Percentiles rank a stretch among this genome's conserved stretches.
Conservation (phyloP, 805 yeast genomes). For the Babjeviella inositovora region DNA sequence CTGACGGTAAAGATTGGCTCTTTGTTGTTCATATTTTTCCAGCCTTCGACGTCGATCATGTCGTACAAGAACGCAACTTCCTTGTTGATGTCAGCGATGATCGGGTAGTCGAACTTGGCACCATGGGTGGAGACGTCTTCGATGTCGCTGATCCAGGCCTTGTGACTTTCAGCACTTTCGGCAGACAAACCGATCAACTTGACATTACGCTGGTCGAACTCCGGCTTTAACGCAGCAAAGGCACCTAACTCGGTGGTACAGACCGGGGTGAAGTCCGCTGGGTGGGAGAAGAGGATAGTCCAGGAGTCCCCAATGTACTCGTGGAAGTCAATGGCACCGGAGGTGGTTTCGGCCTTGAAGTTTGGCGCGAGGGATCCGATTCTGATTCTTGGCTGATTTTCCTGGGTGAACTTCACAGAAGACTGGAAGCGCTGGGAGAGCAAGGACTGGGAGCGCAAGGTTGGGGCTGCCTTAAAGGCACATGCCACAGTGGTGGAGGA, state of each 20-base stretch:
- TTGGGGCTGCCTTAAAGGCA: no score
- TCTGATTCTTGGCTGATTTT: constrained; percentile 48
- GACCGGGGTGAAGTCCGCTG: constrained; percentile 94
- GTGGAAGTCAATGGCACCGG: constrained; percentile 77
- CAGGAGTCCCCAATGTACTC: constrained; percentile 75
- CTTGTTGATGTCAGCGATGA: constrained; percentile 76
- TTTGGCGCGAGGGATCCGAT: constrained; percentile 82
- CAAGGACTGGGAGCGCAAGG: no score
- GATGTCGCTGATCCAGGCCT: constrained; percentile 81
- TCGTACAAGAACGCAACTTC: constrained; percentile 75
- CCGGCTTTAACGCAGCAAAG: constrained; percentile 78
- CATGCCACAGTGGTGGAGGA: no score
- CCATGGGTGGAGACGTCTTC: constrained; percentile 65
- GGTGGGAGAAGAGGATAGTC: constrained; percentile 85
- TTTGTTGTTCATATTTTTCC: constrained; percentile 52
- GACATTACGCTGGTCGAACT: constrained; percentile 70
- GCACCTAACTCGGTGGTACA: constrained; percentile 96
- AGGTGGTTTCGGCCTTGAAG: constrained; percentile 69
- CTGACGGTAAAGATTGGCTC: constrained; percentile 81
- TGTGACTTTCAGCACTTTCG: constrained; percentile 66
- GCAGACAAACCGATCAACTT: constrained; percentile 87
- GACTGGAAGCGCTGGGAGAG: no score
- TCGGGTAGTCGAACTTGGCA: constrained; percentile 69
- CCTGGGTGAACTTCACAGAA: constrained; percentile 24
- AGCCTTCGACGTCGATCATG: constrained; percentile 79